These are phyloP conservation scores for Stereum hirsutum DNA, from an alignment of 1,284 basidiomycete species.

Conservation along the genomic window DNA sequence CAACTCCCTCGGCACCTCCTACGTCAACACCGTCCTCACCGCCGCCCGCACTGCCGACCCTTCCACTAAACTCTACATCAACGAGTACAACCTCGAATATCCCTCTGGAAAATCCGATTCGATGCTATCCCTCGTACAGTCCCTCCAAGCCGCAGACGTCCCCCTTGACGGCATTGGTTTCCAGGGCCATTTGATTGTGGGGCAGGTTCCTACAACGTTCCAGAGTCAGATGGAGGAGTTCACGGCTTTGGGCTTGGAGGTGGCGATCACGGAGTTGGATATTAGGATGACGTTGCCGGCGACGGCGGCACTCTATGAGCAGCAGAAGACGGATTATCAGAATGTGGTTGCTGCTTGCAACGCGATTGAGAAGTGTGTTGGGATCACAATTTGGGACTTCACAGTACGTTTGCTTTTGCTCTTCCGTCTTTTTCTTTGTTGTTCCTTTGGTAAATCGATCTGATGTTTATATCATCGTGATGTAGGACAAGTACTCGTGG, in stretches of 20 bases:
- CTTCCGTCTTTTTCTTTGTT: background rate
- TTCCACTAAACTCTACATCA: constrained; percentile 32
- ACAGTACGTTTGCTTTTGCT: constrained; percentile 22
- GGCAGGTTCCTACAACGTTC: constrained; percentile 29
- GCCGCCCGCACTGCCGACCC: constrained; percentile 38
- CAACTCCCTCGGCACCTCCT: constrained; percentile 32
- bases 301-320: constrained; percentile 32
- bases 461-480: no score
- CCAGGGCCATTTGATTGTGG: constrained; percentile 43
- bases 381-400: constrained; percentile 42
- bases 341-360: constrained; percentile 35
- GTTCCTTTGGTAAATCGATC: no score
- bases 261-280: constrained; percentile 49
- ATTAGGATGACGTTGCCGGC: constrained; percentile 42
- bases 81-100: constrained; percentile 47
- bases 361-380: constrained; percentile 31
- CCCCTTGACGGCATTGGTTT: constrained; percentile 44
- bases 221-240: constrained; percentile 33
- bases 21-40: constrained; percentile 32
- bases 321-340: constrained; percentile 40
- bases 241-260: constrained; percentile 40
- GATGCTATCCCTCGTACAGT: constrained; percentile 34
- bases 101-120: constrained; percentile 29
- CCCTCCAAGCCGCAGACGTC: constrained; percentile 28
- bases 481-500: constrained; percentile 27